Conservation (phyloP, 164 flowering plant genomes). For the Tetracentron sinense region DNA sequence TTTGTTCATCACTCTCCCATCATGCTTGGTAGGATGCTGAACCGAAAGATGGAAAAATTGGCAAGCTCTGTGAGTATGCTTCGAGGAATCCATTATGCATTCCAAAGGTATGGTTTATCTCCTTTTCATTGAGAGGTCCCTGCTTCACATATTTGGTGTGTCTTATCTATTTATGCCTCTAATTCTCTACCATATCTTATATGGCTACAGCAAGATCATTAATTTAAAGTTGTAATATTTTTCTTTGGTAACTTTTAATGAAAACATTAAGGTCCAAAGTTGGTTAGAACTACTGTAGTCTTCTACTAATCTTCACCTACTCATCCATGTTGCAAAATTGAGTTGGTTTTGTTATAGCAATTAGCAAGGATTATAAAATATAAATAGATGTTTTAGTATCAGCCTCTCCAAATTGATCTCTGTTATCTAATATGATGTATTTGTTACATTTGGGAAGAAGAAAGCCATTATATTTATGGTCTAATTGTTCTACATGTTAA, state of each 20-base stretch:
- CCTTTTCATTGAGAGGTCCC: not conserved
- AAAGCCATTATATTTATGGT: too few relatives aligned
- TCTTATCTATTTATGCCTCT: not conserved
- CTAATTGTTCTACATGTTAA: not conserved
- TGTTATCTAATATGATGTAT: too few relatives aligned
- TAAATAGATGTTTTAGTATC: too few relatives aligned
- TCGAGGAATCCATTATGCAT: conserved; percentile 72
- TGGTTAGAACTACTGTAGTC: not conserved
- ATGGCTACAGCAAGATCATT: not conserved
- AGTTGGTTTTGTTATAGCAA: not conserved
- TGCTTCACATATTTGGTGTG: not conserved
- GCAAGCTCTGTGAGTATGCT: conserved; percentile 82
- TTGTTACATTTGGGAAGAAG: too few relatives aligned
- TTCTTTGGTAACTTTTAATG: not conserved
- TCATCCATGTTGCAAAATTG: not conserved
- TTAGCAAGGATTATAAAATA: too few relatives aligned
- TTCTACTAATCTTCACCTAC: not conserved
- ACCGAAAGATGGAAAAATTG: conserved; percentile 76
- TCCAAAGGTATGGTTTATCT: conserved; percentile 65
- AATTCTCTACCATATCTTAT: not conserved
- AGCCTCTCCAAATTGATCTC: too few relatives aligned
- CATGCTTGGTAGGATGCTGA: conserved; percentile 52
- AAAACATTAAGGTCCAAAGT: not conserved
- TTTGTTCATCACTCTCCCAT: not conserved
- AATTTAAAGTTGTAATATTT: not conserved